Conservation (phyloP, 2,329 filamentous ascomycete genomes). For the Talaromyces albobiverticillius region DNA sequence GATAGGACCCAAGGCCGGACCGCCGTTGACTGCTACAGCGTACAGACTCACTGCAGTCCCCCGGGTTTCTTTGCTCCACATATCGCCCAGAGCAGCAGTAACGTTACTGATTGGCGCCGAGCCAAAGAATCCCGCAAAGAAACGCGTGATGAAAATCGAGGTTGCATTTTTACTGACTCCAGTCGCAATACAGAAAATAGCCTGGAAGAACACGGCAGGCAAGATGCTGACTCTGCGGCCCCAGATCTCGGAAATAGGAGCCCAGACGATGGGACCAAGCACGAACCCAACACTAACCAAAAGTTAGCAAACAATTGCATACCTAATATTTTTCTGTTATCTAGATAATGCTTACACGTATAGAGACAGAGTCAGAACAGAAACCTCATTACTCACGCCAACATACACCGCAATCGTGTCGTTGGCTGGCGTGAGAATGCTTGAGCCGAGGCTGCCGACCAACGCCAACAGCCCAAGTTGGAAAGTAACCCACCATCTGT, state of each 20-base stretch:
- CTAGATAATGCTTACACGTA: slow-evolving; percentile 4
- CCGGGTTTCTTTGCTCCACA: slow-evolving; percentile 37
- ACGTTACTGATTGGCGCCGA: slow-evolving; percentile 44
- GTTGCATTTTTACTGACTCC: slow-evolving; percentile 38
- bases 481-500: slow-evolving; percentile 50
- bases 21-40: slow-evolving; percentile 6
- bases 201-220: slow-evolving; percentile 41
- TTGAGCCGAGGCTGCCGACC: slow-evolving; percentile 49
- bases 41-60: slow-evolving; percentile 21
- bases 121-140: slow-evolving; percentile 46
- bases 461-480: slow-evolving; percentile 51
- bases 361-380: slow-evolving; percentile 11
- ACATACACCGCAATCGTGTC: slow-evolving; percentile 41
- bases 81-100: slow-evolving; percentile 43
- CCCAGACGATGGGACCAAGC: not conserved
- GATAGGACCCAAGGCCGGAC: slow-evolving; percentile 48
- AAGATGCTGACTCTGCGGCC: slow-evolving; percentile 46
- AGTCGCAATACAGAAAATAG: slow-evolving; percentile 47
- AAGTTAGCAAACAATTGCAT: not conserved
- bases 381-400: slow-evolving; percentile 17
- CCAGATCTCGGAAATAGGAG: slow-evolving; percentile 21
- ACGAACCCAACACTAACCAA: slow-evolving; percentile 2
- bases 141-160: slow-evolving; percentile 40
- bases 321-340: not conserved
- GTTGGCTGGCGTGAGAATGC: slow-evolving; percentile 50